A percentile compares a stretch with the other conserved stretches of the same genome.
phyloP scores from a whole-genome alignment of 169 alveolate species.

The Plasmodium inui region DNA sequence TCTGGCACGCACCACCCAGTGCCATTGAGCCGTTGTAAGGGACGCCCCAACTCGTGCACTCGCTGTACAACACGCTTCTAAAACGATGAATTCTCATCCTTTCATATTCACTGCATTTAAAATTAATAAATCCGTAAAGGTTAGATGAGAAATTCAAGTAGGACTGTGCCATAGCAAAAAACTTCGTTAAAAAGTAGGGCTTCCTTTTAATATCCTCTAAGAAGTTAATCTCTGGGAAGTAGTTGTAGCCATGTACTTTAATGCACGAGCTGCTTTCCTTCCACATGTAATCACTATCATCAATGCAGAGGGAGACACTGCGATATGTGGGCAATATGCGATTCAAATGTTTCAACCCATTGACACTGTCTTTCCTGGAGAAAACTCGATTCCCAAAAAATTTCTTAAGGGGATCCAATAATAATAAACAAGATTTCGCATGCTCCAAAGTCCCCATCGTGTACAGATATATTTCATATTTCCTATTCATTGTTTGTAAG shows the following conservation, averaged over 20 bases:
- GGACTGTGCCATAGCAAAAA: slow-evolving; percentile 67
- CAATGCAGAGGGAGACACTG: slow-evolving; percentile 56
- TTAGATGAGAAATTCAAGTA: slow-evolving; percentile 37
- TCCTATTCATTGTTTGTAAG: slow-evolving; percentile 75
- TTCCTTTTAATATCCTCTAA: slow-evolving; percentile 63
- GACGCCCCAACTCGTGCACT: neutral
- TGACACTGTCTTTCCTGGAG: slow-evolving; percentile 79
- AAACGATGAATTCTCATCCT: neutral
- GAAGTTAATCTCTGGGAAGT: slow-evolving; percentile 62
- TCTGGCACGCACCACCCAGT: neutral
- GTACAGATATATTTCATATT: slow-evolving; percentile 84
- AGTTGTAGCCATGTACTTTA: slow-evolving; percentile 66
- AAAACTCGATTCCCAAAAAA: slow-evolving; percentile 80
- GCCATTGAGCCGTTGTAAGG: neutral
- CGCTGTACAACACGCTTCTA: neutral
- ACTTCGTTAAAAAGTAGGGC: slow-evolving; percentile 54
- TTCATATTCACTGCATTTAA: slow-evolving; percentile 70
- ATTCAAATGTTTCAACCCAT: slow-evolving; percentile 47
- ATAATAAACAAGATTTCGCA: slow-evolving; percentile 84
- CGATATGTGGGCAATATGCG: slow-evolving; percentile 63
- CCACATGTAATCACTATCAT: slow-evolving; percentile 73
- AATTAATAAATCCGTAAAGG: slow-evolving; percentile 56
- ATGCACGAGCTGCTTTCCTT: slow-evolving; percentile 53
- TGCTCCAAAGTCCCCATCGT: slow-evolving; percentile 90
- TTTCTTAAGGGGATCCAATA: slow-evolving; percentile 83